Evolutionary conservation across 768 basidiomycete genomes (phyloP).

Genomic region (Aureoboletus auriporus): DNA sequence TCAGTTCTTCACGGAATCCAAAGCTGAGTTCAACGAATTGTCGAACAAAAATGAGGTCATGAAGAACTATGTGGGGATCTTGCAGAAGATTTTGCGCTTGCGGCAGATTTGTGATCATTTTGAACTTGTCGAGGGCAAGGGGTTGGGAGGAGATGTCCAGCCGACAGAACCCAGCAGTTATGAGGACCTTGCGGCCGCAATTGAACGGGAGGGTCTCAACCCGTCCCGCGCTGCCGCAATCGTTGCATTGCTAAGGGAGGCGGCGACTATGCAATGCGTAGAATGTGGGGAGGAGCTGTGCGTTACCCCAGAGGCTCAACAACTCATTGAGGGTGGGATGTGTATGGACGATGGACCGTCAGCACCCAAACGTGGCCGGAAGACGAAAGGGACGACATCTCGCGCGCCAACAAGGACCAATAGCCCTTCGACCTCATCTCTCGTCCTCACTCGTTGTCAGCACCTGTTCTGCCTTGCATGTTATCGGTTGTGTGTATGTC

Average conservation of each 20-base stretch:
- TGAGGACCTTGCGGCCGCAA: conserved; percentile 74
- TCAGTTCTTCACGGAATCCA: conserved; percentile 83
- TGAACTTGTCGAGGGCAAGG: conserved; percentile 79
- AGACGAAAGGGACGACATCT: conserved; percentile 54
- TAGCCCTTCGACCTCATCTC: conserved; percentile 60
- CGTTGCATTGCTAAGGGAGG: conserved; percentile 80
- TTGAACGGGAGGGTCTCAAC: conserved; percentile 76
- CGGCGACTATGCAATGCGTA: conserved; percentile 82
- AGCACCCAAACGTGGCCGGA: conserved; percentile 47
- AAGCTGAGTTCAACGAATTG: conserved; percentile 86
- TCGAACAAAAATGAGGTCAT: conserved; percentile 88
- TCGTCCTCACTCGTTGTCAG: conserved; percentile 87
- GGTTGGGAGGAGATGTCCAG: conserved; percentile 38
- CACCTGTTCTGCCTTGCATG: conserved; percentile 90
- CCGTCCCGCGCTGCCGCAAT: conserved; percentile 73
- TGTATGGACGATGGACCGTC: conserved; percentile 49
- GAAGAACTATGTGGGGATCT: conserved; percentile 97
- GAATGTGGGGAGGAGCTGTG: conserved; percentile 83
- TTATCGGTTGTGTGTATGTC: conserved; percentile 74
- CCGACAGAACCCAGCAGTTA: conserved; percentile 52
- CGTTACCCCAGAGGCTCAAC: conserved; percentile 38
- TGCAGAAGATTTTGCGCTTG: conserved; percentile 93
- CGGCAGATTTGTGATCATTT: conserved; percentile 98
- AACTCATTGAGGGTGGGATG: conserved; percentile 38
- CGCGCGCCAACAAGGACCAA: conserved; percentile 71